Conservation (phyloP, 1,139 yeast genomes). For the Scheffersomyces quercinus region DNA sequence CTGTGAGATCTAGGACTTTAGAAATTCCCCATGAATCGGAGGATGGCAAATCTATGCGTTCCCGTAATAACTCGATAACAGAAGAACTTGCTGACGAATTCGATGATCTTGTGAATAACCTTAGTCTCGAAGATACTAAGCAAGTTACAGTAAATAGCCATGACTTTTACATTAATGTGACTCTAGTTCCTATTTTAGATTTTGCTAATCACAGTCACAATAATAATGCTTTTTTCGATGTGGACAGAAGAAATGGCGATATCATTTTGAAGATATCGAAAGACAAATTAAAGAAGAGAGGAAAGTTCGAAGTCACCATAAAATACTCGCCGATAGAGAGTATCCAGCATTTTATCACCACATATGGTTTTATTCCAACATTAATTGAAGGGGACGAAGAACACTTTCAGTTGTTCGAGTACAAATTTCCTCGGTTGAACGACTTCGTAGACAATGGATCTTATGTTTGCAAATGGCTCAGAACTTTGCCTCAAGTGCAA, state of each 20-base stretch:
- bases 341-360: slow-evolving; percentile 44
- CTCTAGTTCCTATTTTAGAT: slow-evolving; percentile 67
- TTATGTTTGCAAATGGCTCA: slow-evolving; percentile 18
- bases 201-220: slow-evolving; percentile 59
- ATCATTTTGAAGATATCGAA: slow-evolving; percentile 38
- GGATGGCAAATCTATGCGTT: slow-evolving; percentile 1
- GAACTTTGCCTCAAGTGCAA: slow-evolving; percentile 15
- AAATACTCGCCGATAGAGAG: slow-evolving; percentile 51
- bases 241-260: slow-evolving; percentile 50
- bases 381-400: slow-evolving; percentile 1
- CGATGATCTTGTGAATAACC: neutral
- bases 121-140: neutral
- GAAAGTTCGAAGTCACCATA: slow-evolving; percentile 45
- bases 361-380: slow-evolving; percentile 61
- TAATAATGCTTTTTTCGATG: slow-evolving; percentile 60
- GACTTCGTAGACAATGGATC: slow-evolving; percentile 7
- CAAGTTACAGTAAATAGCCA: slow-evolving; percentile 9
- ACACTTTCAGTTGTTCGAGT: slow-evolving; percentile 10
- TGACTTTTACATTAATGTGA: slow-evolving; percentile 50
- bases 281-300: slow-evolving; percentile 7
- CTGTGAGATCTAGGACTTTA: slow-evolving; percentile 57
- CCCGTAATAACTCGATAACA: neutral
- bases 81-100: neutral
- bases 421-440: slow-evolving; percentile 5
- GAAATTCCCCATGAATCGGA: slow-evolving; percentile 55